These are phyloP conservation scores for Canna indica DNA, from an alignment of 176 grass and related monocot species.

Conservation along the genomic window DNA sequence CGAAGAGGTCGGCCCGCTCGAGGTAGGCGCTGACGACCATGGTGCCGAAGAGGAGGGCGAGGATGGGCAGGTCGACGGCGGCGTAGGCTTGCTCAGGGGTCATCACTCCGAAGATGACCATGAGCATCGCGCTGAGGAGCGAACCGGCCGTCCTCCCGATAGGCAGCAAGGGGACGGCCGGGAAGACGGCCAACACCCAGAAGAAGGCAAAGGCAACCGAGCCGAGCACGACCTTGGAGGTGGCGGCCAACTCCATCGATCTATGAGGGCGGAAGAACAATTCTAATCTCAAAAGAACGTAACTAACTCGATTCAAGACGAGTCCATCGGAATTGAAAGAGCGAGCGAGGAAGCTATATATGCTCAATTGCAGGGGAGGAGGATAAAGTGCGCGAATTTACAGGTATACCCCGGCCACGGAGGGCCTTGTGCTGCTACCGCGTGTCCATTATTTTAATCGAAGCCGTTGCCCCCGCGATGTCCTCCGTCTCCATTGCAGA, in stretches of 20 bases:
- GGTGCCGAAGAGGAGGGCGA: constrained; percentile 84
- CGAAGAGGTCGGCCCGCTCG: constrained; percentile 91
- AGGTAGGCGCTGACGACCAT: constrained; percentile 95
- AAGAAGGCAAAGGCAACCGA: constrained; percentile 59
- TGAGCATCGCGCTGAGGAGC: constrained; percentile 82
- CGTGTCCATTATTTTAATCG: not conserved
- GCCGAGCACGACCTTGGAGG: constrained; percentile 47
- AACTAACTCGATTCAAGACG: too few species aligned
- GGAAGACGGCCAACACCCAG: constrained; percentile 95
- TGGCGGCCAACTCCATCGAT: constrained; percentile 76
- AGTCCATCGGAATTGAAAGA: not conserved
- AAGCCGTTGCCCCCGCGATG: not conserved
- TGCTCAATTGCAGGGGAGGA: not conserved
- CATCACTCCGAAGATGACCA: constrained; percentile 66
- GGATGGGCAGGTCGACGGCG: constrained; percentile 77
- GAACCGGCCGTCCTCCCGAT: constrained; percentile 85
- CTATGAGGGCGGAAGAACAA: too few species aligned
- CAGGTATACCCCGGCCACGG: too few species aligned
- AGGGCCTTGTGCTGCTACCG: not conserved
- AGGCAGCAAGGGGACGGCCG: constrained; percentile 72
- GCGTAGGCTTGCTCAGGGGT: constrained; percentile 77
- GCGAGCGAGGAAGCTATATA: not conserved
- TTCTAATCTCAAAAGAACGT: too few species aligned
- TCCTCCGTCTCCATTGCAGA: not conserved
- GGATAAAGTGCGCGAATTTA: too few species aligned